phyloP scores from a whole-genome alignment of 2,329 filamentous ascomycete genomes.

The Calonectria hawksworthii region DNA sequence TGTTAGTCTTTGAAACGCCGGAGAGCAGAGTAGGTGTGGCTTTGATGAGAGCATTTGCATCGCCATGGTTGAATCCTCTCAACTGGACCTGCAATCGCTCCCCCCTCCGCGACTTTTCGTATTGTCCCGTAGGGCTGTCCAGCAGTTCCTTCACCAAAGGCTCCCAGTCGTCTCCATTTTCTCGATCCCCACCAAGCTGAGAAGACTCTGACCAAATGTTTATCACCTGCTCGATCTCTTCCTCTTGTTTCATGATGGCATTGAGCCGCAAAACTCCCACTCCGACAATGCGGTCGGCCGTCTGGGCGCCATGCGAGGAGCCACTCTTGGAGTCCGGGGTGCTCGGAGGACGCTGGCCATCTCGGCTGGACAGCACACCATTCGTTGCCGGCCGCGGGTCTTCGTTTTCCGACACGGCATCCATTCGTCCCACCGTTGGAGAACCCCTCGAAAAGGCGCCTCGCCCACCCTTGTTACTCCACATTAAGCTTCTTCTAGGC shows the following conservation, averaged over 20 bases:
- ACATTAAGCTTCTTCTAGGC: constrained; percentile 77
- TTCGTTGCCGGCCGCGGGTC: constrained; percentile 51
- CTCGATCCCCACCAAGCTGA: constrained; percentile 67
- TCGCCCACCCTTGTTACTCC: constrained; percentile 72
- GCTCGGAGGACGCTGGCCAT: constrained; percentile 63
- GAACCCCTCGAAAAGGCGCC: constrained; percentile 68
- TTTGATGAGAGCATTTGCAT: constrained; percentile 85
- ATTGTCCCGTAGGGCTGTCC: constrained; percentile 79
- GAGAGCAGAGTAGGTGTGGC: constrained; percentile 90
- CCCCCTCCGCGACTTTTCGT: constrained; percentile 78
- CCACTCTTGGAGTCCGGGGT: constrained; percentile 66
- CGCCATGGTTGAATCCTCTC: constrained; percentile 81
- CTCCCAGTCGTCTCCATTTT: constrained; percentile 77
- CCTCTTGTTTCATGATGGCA: constrained; percentile 77
- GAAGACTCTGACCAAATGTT: constrained; percentile 80
- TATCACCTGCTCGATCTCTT: constrained; percentile 82
- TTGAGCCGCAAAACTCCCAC: constrained; percentile 85
- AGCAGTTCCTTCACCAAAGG: constrained; percentile 80
- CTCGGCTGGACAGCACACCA: constrained; percentile 56
- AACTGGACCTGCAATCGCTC: constrained; percentile 86
- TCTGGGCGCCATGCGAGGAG: constrained; percentile 44
- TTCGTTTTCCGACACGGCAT: constrained; percentile 68
- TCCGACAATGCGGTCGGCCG: constrained; percentile 73
- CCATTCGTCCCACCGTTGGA: constrained; percentile 61
- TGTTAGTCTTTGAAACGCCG: constrained; percentile 83